Percentiles rank a stretch among this genome's conserved stretches.
These are phyloP conservation scores for Hypoxylon lienhwacheense DNA, from an alignment of 495 filamentous ascomycete species.

Conservation along the genomic window DNA sequence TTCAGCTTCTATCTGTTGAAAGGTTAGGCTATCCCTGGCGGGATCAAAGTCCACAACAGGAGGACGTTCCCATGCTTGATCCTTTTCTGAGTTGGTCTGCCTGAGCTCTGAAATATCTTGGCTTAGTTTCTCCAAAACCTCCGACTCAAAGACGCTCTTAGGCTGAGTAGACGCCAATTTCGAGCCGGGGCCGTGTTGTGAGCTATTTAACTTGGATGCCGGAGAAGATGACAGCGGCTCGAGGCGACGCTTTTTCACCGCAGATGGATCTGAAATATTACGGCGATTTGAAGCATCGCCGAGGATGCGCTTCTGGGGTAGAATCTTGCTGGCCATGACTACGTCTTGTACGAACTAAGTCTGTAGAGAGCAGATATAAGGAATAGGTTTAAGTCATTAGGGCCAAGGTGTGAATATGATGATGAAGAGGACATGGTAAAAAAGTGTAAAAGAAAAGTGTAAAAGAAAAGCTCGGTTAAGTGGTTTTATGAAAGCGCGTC, in stretches of 20 bases:
- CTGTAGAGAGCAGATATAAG: conserved; percentile 6
- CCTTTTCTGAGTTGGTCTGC: conserved; percentile 82
- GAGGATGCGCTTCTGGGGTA: conserved; percentile 58
- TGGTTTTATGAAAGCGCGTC: conserved; percentile 36
- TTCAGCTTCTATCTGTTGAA: conserved; percentile 95
- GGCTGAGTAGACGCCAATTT: conserved; percentile 75
- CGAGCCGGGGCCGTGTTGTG: conserved; percentile 60
- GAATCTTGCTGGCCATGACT: conserved; percentile 45
- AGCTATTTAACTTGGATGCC: conserved; percentile 57
- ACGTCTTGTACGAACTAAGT: conserved; percentile 11
- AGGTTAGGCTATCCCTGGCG: conserved; percentile 70
- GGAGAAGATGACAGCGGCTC: conserved; percentile 59
- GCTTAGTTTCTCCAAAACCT: conserved; percentile 90
- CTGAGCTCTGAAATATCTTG: conserved; percentile 87
- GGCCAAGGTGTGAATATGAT: background rate
- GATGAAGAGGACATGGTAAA: background rate
- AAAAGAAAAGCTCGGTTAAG: conserved; percentile 17
- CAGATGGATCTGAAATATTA: conserved; percentile 46
- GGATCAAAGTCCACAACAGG: conserved; percentile 71
- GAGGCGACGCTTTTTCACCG: conserved; percentile 75
- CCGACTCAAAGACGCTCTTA: conserved; percentile 90
- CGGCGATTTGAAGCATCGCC: conserved; percentile 53
- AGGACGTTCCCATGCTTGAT: conserved; percentile 91
- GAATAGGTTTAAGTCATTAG: conserved; percentile 9
- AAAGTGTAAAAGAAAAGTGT: background rate